A percentile compares a stretch with the other conserved stretches of the same genome.
Conservation (phyloP, 2,329 filamentous ascomycete species). For the Passalora sequoiae region DNA sequence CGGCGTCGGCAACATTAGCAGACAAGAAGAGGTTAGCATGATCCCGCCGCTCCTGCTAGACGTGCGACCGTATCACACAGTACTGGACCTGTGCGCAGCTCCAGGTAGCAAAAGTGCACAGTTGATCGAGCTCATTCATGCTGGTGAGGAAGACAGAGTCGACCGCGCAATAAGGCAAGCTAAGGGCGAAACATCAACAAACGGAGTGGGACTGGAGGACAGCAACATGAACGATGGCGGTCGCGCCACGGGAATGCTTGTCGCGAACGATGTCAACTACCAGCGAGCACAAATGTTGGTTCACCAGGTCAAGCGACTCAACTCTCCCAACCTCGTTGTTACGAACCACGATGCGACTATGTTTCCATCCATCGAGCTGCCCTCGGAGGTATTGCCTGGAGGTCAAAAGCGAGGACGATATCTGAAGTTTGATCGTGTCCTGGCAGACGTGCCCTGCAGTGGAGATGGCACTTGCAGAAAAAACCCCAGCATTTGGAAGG, state of each 20-base stretch:
- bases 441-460: conserved; percentile 94
- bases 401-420: conserved; percentile 56
- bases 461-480: conserved; percentile 92
- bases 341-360: conserved; percentile 97
- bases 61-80: conserved; percentile 81
- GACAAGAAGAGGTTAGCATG: conserved; percentile 98
- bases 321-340: conserved; percentile 92
- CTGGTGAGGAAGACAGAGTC: conserved; percentile 83
- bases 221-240: conserved; percentile 66
- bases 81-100: conserved; percentile 92
- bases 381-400: conserved; percentile 46
- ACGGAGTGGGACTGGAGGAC: conserved; percentile 40
- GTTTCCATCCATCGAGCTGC: conserved; percentile 88
- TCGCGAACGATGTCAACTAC: conserved; percentile 96
- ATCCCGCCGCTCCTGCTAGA: conserved; percentile 94
- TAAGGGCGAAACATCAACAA: conserved; percentile 33
- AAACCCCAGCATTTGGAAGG: conserved; percentile 89
- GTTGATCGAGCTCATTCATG: conserved; percentile 88
- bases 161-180: conserved; percentile 62
- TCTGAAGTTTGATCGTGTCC: conserved; percentile 92
- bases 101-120: conserved; percentile 97
- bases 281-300: conserved; percentile 95
- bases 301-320: conserved; percentile 94
- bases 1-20: conserved; percentile 91
- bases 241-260: conserved; percentile 80